Conservation (phyloP, 2,329 filamentous ascomycete genomes). For the Coniella lustricola region DNA sequence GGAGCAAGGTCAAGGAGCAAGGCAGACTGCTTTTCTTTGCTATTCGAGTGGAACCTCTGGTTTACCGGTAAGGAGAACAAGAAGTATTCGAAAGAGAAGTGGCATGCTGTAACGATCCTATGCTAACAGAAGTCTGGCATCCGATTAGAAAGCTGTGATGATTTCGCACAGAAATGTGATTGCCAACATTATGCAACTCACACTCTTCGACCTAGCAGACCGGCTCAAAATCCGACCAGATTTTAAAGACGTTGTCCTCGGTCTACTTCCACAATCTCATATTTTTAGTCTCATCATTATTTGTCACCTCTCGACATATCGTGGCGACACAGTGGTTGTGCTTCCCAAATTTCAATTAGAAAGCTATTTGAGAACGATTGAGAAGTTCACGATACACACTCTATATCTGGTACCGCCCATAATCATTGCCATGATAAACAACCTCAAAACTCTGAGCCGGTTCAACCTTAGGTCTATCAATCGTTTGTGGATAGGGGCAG, state of each 20-base stretch:
- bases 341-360: neutral
- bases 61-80: conserved; percentile 42
- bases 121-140: neutral
- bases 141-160: neutral
- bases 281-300: neutral
- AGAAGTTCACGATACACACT: neutral
- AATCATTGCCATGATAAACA: neutral
- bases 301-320: neutral
- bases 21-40: conserved; percentile 59
- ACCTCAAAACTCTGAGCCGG: neutral
- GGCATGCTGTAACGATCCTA: no score
- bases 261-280: neutral
- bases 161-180: neutral
- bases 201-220: neutral
- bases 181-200: neutral
- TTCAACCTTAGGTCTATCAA: neutral
- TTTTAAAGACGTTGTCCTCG: neutral
- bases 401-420: neutral
- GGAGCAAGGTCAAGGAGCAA: conserved; percentile 48
- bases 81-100: neutral
- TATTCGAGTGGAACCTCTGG: conserved; percentile 67
- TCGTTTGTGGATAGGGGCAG: neutral
- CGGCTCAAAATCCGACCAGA: neutral
- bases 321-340: neutral
- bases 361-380: neutral